Evolutionary conservation across 2,329 filamentous ascomycete species (phyloP).

Genomic region (Dendrostoma leiphaemia): DNA sequence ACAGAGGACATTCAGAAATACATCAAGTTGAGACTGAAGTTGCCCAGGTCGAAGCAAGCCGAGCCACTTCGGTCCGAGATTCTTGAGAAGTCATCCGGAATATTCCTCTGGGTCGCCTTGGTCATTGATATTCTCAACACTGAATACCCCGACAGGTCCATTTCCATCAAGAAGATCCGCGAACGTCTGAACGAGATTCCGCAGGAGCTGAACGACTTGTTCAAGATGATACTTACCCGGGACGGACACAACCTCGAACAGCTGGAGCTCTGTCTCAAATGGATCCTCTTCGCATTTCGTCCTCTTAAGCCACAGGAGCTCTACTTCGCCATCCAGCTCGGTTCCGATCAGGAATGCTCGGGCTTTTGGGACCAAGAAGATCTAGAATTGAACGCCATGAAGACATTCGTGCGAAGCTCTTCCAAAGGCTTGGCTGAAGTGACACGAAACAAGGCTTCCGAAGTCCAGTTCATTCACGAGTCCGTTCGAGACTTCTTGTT

Average conservation of each 20-base stretch:
- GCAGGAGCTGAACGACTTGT: conserved; percentile 40
- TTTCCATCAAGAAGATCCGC: conserved; percentile 24
- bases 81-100: conserved; percentile 33
- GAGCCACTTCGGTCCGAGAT: conserved; percentile 25
- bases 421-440: conserved; percentile 49
- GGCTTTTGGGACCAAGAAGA: conserved; percentile 25
- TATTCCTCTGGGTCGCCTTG: conserved; percentile 41
- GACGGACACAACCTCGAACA: conserved; percentile 39
- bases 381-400: conserved; percentile 23
- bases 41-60: conserved; percentile 26
- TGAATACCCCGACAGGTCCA: conserved; percentile 28
- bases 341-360: conserved; percentile 21
- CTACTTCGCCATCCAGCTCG: conserved; percentile 40
- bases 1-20: conserved; percentile 33
- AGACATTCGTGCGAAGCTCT: conserved; percentile 32
- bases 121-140: conserved; percentile 35
- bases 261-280: conserved; percentile 45
- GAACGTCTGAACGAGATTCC: conserved; percentile 34
- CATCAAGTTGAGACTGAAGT: conserved; percentile 26
- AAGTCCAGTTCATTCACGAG: conserved; percentile 8
- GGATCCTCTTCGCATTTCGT: conserved; percentile 46
- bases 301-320: conserved; percentile 41
- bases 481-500: conserved; percentile 18
- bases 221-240: conserved; percentile 46
- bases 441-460: conserved; percentile 25